Evolutionary conservation across 371 early-diverging fungal species (phyloP).

Genomic region (Funneliformis caledonium): DNA sequence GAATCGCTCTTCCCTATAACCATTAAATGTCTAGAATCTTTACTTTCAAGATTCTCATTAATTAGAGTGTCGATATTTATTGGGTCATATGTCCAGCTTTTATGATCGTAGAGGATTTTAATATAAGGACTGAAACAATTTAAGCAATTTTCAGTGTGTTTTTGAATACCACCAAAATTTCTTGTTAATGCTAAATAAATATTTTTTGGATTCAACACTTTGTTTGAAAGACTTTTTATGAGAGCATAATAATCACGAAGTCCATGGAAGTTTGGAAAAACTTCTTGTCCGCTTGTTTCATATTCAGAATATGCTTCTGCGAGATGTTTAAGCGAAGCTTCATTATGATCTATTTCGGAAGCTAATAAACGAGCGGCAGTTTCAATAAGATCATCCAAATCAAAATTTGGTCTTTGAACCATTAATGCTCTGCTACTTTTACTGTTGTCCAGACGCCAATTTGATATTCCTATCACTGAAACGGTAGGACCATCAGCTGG

Average conservation of each 20-base stretch:
- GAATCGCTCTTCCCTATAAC: slow-evolving; percentile 41
- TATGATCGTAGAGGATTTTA: not conserved
- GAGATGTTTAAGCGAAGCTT: not conserved
- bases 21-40: slow-evolving; percentile 40
- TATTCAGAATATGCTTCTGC: slow-evolving; percentile 32
- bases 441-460: slow-evolving; percentile 41
- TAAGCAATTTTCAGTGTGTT: too few relatives aligned
- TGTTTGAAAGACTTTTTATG: slow-evolving; percentile 19
- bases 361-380: slow-evolving; percentile 26
- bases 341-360: not conserved
- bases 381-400: slow-evolving; percentile 18
- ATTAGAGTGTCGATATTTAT: slow-evolving; percentile 21
- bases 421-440: slow-evolving; percentile 38
- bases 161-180: slow-evolving; percentile 37
- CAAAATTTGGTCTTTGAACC: slow-evolving; percentile 29
- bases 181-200: slow-evolving; percentile 41
- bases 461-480: slow-evolving; percentile 37
- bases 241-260: slow-evolving; percentile 39
- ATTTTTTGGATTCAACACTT: not conserved
- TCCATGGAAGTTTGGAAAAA: slow-evolving; percentile 38
- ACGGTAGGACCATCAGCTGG: slow-evolving; percentile 22
- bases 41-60: slow-evolving; percentile 28
- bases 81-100: not conserved
- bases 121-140: too few relatives aligned
- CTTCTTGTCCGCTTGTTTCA: slow-evolving; percentile 1